phyloP scores from a whole-genome alignment of 2,329 filamentous ascomycete species.

The Coniella vitis region DNA sequence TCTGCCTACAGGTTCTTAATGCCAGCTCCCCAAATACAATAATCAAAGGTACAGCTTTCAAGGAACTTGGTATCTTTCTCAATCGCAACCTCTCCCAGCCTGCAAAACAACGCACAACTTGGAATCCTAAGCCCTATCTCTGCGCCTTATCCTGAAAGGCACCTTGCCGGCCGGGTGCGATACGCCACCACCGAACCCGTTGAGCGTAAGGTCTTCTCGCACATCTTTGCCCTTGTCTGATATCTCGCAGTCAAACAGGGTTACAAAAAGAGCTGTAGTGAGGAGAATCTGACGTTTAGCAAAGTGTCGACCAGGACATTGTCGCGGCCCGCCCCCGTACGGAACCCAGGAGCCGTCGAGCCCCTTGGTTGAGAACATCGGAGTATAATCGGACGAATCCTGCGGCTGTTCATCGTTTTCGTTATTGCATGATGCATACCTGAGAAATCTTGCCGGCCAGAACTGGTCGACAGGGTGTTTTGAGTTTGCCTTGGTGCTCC shows the following conservation, averaged over 20 bases:
- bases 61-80: too few relatives aligned
- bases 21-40: too few relatives aligned
- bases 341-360: conserved; percentile 25
- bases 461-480: conserved; percentile 23
- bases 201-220: conserved; percentile 22
- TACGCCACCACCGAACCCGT: conserved; percentile 23
- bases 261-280: conserved; percentile 12
- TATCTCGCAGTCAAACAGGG: conserved; percentile 21
- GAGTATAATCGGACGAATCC: not conserved
- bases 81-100: too few relatives aligned
- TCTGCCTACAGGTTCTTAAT: too few relatives aligned
- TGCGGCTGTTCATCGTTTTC: not conserved
- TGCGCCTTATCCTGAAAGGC: conserved; percentile 3
- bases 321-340: conserved; percentile 23
- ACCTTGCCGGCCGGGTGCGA: conserved; percentile 10
- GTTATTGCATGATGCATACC: not conserved
- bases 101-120: too few relatives aligned
- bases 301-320: conserved; percentile 25
- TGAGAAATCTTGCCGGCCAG: conserved; percentile 23
- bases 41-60: too few relatives aligned
- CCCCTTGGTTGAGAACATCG: conserved; percentile 22
- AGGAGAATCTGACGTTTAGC: conserved; percentile 25
- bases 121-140: not conserved
- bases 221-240: conserved; percentile 14
- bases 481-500: conserved; percentile 16